Conservation (phyloP, 305 asterid species). For the Solanum aculeatissimum region DNA sequence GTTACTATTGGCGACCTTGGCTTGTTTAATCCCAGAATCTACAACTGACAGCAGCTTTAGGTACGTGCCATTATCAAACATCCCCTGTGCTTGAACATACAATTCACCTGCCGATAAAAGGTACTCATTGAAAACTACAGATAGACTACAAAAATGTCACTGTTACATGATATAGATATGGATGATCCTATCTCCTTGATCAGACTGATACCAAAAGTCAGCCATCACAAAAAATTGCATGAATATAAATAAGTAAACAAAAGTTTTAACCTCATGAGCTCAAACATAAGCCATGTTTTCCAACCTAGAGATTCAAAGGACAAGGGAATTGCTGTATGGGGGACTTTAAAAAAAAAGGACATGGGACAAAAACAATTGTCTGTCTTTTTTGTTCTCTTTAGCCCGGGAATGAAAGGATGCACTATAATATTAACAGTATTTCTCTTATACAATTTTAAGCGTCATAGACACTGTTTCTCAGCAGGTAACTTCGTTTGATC, state of each 20-base stretch:
- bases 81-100: constrained; percentile 74
- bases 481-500: neutral
- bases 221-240: neutral
- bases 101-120: constrained; percentile 65
- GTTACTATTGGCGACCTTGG: constrained; percentile 43
- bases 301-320: neutral
- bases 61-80: constrained; percentile 68
- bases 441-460: neutral
- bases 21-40: constrained; percentile 59
- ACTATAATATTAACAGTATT: neutral
- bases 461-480: neutral
- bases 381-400: neutral
- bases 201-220: neutral
- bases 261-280: neutral
- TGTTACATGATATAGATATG: neutral
- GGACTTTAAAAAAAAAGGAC: neutral
- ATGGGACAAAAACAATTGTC: neutral
- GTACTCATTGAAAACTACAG: neutral
- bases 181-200: neutral
- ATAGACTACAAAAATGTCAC: neutral
- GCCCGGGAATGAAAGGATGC: neutral
- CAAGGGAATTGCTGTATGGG: neutral
- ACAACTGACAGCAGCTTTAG: constrained; percentile 56
- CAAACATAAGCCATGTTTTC: neutral
- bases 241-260: neutral